Percentiles rank a stretch among this genome's conserved stretches.
phyloP scores from a whole-genome alignment of 2,329 filamentous ascomycete species.

The Byssothecium circinans region DNA sequence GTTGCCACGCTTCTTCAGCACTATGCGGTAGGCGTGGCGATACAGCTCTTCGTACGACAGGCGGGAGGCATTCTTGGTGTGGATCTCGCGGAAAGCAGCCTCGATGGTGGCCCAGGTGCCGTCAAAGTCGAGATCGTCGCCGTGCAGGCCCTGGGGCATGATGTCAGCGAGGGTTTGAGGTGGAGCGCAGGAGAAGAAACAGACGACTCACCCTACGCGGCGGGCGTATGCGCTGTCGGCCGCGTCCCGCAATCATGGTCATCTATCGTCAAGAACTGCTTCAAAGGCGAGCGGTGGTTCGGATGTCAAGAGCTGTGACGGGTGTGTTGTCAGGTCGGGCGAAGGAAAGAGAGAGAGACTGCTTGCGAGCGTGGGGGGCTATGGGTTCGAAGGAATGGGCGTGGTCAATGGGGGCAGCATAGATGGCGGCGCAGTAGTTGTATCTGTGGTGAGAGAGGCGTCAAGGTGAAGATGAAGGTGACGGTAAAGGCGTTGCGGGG shows the following conservation, averaged over 20 bases:
- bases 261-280: no score
- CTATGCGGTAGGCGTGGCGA: conserved; percentile 89
- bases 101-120: conserved; percentile 76
- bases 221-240: conserved; percentile 65
- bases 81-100: conserved; percentile 80
- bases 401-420: conserved; percentile 1
- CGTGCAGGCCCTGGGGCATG: conserved; percentile 56
- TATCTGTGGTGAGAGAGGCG: background rate
- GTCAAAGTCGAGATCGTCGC: conserved; percentile 77
- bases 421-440: background rate
- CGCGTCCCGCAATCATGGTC: conserved; percentile 56
- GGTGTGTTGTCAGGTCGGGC: no score
- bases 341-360: no score
- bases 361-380: no score
- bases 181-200: conserved; percentile 2
- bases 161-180: conserved; percentile 1
- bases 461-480: background rate
- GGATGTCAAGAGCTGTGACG: no score
- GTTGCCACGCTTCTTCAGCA: conserved; percentile 82
- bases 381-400: background rate
- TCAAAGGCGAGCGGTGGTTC: no score
- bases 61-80: conserved; percentile 84
- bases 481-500: conserved; percentile 3
- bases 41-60: conserved; percentile 97
- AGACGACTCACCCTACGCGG: conserved; percentile 63